Conservation (phyloP, 2,329 filamentous ascomycete genomes). For the Alternaria sp. region DNA sequence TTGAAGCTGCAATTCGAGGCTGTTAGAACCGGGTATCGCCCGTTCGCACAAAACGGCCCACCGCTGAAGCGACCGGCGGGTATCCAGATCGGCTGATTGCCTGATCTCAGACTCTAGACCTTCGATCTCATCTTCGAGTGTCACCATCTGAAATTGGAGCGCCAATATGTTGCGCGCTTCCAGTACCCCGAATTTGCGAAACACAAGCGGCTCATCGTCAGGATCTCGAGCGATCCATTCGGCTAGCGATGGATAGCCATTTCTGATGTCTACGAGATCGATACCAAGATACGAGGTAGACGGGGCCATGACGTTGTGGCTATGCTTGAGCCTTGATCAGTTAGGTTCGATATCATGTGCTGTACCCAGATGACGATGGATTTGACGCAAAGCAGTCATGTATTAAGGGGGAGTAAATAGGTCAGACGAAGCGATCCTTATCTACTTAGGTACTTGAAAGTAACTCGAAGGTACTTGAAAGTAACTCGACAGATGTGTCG, state of each 20-base stretch:
- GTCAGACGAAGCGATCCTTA: too few relatives aligned
- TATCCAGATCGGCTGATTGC: constrained; percentile 12
- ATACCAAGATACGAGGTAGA: not conserved
- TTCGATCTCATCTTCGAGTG: not conserved
- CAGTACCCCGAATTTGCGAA: constrained; percentile 23
- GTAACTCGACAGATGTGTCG: not conserved
- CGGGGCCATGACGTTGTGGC: not conserved
- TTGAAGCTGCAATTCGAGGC: not conserved
- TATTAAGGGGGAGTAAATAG: too few relatives aligned
- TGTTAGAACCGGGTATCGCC: not conserved
- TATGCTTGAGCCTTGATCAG: not conserved
- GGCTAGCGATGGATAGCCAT: constrained; percentile 18
- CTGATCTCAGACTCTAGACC: constrained; percentile 1
- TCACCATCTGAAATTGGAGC: not conserved
- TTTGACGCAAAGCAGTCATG: too few relatives aligned
- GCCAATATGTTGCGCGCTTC: constrained; percentile 15
- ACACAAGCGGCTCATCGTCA: constrained; percentile 26
- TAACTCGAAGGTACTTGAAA: not conserved
- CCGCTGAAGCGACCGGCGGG: not conserved
- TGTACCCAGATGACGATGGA: too few relatives aligned
- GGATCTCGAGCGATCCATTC: constrained; percentile 22
- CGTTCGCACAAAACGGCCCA: not conserved
- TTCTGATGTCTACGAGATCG: not conserved
- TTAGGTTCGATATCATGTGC: not conserved
- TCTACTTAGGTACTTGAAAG: too few relatives aligned